Base-by-base conservation (phyloP, 768 basidiomycete genomes). In the Pisolithus microcarpus region DNA sequence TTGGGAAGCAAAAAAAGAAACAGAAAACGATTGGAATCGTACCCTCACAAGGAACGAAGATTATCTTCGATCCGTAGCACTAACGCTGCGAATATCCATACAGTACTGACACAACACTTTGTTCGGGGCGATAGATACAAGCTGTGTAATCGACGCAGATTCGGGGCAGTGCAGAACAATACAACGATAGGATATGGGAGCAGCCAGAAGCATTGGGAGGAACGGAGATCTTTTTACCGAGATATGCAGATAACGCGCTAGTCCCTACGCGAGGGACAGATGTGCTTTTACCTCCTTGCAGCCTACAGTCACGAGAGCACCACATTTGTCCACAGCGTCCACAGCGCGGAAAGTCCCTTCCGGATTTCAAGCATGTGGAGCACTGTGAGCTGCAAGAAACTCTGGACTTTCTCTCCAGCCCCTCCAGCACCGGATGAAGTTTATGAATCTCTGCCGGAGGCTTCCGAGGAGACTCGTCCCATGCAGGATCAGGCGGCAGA, bases 1-100 rank as follows among this genome's bases (percentile, higher is more conserved):
- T 13, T 99, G 96, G 95, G 90, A 90, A 66, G 96, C 96, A 6
- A 97, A 94, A n/a, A 71, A 78, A 76, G 67, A 84, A 81, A 65
- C 66, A 84, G 52, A 91, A 87, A 69, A 78, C 74, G 56, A 73
- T 71, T n/a, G 72, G 72, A 7, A 84, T 86, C 36, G 66, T 82
- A 9, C 78, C 82, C 39, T 74, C 83, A 43, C 82, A 84, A 66
- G 89, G 91, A 23, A 93, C 83, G 64, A 96, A 96, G 73, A 95
- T 96, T 52, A 79, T 78, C 49, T 90, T 77, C 56, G 58, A 48
- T 39, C 49, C 55, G 18, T 61, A 57, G 47, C 38, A 45, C 13
- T 38, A 43, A 48, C 46, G 34, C 8, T 11, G 11, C 8, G 45
- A 13, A 8, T 11, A 23, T 40, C 18, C n/a, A 10, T 16, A 46